Evolutionary conservation across 2,329 filamentous ascomycete species (phyloP), one percentile per base, ranked within the genome.

Genomic region (Cyclaneusma minus): DNA sequence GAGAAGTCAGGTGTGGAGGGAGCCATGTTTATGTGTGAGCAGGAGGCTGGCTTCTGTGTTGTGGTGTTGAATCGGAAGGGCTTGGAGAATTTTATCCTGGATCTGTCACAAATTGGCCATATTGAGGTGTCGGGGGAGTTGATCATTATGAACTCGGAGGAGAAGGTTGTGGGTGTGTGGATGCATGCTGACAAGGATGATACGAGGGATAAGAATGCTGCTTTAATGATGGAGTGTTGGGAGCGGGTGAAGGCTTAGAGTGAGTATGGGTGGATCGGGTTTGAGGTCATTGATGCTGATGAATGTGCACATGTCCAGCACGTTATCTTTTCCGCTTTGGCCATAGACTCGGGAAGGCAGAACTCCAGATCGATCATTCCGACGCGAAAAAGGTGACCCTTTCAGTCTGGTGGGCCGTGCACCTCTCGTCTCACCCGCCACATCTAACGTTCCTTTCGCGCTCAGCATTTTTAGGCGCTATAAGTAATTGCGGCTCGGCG

Each of bases 1-100:
- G 79, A 89, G 47, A 92, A 91, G 58, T 68, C 68, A 23, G 79
- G 75, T 29, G 66, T 85, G 7, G 85, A 93, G 52, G 89, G 89
- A 20, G 80, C 82, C 8, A 59, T 95, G 36, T 98, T 95, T 49
- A 68, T 95, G 28, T 91, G 81, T 58, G 65, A 78, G 36, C 62
- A 68, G 44, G 49, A 53, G 21, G 34, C 40, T 12, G 44, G 33
- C 37, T 39, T 58, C 13, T 70, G 70, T 52, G 65, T 81, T 10
- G 78, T 84, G 40, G 60, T 87, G 5, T 59, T 87, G 34, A 85
- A 82, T 51, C 63, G 80, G 22, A 65, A 72, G 21, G 70, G 72
- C 0, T 54, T 83, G 26, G 64, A 77, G 27, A 85, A 87, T 42
- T 62, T 84, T 28, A 60, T 73, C 21, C 56, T 81, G 8, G 68